Conservation (phyloP, 1,284 basidiomycete genomes). For the Puccinia triticina region DNA sequence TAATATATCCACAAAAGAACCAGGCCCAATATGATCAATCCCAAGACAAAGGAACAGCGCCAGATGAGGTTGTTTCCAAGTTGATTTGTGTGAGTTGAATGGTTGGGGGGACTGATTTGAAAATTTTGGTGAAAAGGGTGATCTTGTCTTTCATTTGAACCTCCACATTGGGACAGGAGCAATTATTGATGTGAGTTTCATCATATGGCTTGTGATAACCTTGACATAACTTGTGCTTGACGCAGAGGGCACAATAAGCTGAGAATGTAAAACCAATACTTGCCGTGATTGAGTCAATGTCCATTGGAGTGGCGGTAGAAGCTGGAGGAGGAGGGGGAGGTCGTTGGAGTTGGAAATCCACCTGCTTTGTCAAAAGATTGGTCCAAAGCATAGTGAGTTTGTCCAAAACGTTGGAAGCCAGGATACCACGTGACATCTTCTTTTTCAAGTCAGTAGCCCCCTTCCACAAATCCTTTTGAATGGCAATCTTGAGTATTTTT, state of each 20-base stretch:
- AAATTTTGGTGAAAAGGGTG: not conserved
- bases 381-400: no score
- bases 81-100: not conserved
- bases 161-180: conserved; percentile 2
- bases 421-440: no score
- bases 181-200: no score
- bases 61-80: not conserved
- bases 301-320: no score
- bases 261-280: no score
- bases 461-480: no score
- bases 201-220: not conserved
- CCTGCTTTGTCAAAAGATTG: no score
- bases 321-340: no score
- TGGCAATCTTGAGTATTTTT: no score
- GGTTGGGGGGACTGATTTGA: not conserved
- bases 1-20: not conserved
- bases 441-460: no score
- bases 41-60: not conserved
- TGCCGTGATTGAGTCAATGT: not conserved
- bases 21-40: not conserved
- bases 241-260: not conserved
- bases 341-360: no score
- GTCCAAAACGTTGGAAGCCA: no score
- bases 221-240: conserved; percentile 20
- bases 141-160: conserved; percentile 5